These are phyloP conservation scores for Lanzia echinophila DNA, from an alignment of 2,329 filamentous ascomycete genomes.

Conservation along the genomic window DNA sequence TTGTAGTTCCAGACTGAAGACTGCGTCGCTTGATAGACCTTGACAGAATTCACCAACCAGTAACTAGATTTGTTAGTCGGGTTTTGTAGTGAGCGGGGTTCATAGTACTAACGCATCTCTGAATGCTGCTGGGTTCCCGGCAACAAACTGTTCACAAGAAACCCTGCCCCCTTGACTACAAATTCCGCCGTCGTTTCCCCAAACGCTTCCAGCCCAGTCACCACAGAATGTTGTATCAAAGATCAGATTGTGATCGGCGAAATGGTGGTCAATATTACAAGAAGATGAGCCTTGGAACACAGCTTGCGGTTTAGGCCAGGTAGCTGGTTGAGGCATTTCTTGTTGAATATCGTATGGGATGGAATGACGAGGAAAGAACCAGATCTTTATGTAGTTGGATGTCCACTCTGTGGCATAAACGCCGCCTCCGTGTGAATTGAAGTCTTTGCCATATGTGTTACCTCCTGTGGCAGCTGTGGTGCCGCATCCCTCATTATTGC, in stretches of 20 bases:
- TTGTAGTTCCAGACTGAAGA: no score
- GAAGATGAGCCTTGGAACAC: slow-evolving; percentile 58
- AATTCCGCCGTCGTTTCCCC: slow-evolving; percentile 49
- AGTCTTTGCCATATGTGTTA: slow-evolving; percentile 49
- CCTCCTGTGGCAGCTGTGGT: slow-evolving; percentile 14
- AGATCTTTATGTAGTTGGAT: slow-evolving; percentile 62
- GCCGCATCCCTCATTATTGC: slow-evolving; percentile 6
- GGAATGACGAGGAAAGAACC: slow-evolving; percentile 65
- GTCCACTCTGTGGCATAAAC: slow-evolving; percentile 77
- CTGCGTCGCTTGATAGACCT: neutral
- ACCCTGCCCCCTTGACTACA: slow-evolving; percentile 46
- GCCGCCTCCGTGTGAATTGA: slow-evolving; percentile 60
- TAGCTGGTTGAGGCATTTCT: slow-evolving; percentile 54
- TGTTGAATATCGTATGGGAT: slow-evolving; percentile 58
- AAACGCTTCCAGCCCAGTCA: slow-evolving; percentile 70
- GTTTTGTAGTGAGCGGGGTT: rapidly evolving
- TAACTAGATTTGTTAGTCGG: neutral
- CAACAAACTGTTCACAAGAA: slow-evolving; percentile 66
- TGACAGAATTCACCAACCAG: slow-evolving; percentile 5
- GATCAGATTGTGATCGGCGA: slow-evolving; percentile 67
- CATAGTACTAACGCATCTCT: slow-evolving; percentile 50
- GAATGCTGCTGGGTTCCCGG: slow-evolving; percentile 63
- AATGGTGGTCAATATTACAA: slow-evolving; percentile 67
- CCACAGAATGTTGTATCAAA: slow-evolving; percentile 85
- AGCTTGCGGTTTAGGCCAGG: slow-evolving; percentile 64